A percentile compares a stretch with the other conserved stretches of the same genome.
phyloP scores from a whole-genome alignment of 345 rosid species.

The Lenwebbia sp. region DNA sequence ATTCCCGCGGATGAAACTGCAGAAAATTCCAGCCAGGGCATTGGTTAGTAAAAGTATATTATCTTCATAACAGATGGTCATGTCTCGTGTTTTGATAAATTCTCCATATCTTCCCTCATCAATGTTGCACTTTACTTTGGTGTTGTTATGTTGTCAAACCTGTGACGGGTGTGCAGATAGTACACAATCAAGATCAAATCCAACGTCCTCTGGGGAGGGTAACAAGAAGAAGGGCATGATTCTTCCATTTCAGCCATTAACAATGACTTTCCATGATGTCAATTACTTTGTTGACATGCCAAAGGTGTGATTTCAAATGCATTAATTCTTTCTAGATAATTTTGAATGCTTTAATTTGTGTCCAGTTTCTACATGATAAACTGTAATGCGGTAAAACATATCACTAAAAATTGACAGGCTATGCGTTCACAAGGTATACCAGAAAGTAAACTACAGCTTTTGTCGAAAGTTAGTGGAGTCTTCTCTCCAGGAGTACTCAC shows the following conservation, averaged over 20 bases:
- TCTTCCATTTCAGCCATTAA: constrained; percentile 81
- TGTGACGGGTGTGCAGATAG: constrained; percentile 2
- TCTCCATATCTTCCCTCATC: background rate
- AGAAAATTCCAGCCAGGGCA: constrained; percentile 6
- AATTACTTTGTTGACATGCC: constrained; percentile 94
- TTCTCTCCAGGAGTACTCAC: constrained; percentile 92
- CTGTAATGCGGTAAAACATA: background rate
- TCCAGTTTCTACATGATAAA: background rate
- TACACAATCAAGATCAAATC: background rate
- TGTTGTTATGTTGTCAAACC: background rate
- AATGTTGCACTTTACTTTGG: background rate
- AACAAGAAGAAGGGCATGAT: constrained; percentile 73
- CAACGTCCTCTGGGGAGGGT: constrained; percentile 11
- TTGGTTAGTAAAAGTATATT: constrained; percentile 13
- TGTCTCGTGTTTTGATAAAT: background rate
- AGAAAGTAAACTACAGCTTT: constrained; percentile 60
- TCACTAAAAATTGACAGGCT: constrained; percentile 28
- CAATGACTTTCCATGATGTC: constrained; percentile 89
- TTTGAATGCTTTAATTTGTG: background rate
- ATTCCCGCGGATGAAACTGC: constrained; percentile 27
- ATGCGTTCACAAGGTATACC: constrained; percentile 66
- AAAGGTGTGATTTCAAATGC: constrained; percentile 23
- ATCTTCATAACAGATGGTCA: background rate
- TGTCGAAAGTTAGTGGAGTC: constrained; percentile 79
- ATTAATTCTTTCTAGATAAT: background rate